Evolutionary conservation across 306 rosid genomes (phyloP), one percentile per base, ranked within the genome.

Genomic region (Mimosa bimucronata): DNA sequence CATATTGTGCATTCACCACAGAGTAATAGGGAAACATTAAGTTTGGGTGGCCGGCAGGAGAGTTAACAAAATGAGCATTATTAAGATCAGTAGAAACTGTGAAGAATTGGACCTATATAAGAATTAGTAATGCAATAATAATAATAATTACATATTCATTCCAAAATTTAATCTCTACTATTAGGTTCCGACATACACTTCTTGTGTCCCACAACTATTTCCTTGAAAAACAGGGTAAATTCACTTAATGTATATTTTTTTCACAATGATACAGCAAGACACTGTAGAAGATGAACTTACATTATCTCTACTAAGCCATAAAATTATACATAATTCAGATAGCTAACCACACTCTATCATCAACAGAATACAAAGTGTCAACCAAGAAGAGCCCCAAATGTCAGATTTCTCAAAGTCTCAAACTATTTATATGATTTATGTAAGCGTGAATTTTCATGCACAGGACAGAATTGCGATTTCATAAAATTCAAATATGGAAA

Each of bases 1-100:
- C 38, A 66, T 42, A 38, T 55, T 41, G 34, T 46, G 73, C 19
- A 66, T 55, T 76, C 52, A 79, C 50, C 79, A 37, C 61, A 30
- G 45, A 15, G 60, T 68, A 77, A 50, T 71, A 60, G 31, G 34
- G 41, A 70, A 41, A 52, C 16, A 62, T 30, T 42, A 48, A 40
- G n/a, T 41, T 21, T 5, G 37, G 55, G 65, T 34, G 15, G 50
- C 4, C 13, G 37, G 31, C 31, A 58, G 65, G 65, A 25, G 16
- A 25, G 31, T 58, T 23, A 23, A 58, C 16, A 55, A 55, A 23
- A 58, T 11, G 12, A 58, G 7, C 16, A 58, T 58, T 9, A 40
- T 40, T 1, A 61, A 61, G 37, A 75, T 15, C 28, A 61, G 8
- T 7, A 40, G 37, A 16, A 71, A 28, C 44, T 16, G 26, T 71